Evolutionary conservation across 1,139 yeast genomes (phyloP), one percentile per base, ranked within the genome.

Genomic region (Yamadazyma dendronema): DNA sequence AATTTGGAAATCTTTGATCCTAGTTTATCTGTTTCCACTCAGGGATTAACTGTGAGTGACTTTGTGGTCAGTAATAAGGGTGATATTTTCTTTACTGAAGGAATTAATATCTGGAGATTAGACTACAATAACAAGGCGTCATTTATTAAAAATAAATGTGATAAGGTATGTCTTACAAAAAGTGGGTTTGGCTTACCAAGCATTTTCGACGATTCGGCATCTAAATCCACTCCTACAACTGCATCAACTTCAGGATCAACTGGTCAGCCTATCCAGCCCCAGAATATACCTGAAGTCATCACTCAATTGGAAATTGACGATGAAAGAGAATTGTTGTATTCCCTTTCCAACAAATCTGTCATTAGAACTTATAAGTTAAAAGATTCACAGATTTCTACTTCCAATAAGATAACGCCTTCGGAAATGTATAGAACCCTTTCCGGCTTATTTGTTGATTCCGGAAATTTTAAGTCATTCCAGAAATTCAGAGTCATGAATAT

Each of bases 91-190:
- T 87, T 94, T 57, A 73, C 85, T 14, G 89, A 86, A 49, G 95
- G 92, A 3, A 66, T 76, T 31, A 81, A 90, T 50, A 72, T 94
- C 34, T 92, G 97, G 96, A 89, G 88, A 54, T 68, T 92, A 40
- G 82, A 79, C 42, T 94, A 94, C 56, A 77, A 90, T n/a, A 84
- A 82, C 46, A 79, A 84, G 26, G 92, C 90, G 33, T 84, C 88
- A 35, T 92, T 96, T 85, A 88, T 88, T 54, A 80, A 83, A 45
- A 84, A 86, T 53, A 84, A 81, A 50, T 87, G 96, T 54, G 81
- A 80, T 47, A 89, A 88, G 57, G 78, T 83, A 23, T 87, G 96
- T 55, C 71, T 84, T 36, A 84, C 94, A 1, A 80, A 84, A 54
- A 74, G 82, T 10, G 79, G 85, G 0, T 66, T 84, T 34, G 72